A percentile compares a stretch with the other conserved stretches of the same genome.
phyloP scores from a whole-genome alignment of 805 yeast genomes.

The Wickerhamiella siamensis region DNA sequence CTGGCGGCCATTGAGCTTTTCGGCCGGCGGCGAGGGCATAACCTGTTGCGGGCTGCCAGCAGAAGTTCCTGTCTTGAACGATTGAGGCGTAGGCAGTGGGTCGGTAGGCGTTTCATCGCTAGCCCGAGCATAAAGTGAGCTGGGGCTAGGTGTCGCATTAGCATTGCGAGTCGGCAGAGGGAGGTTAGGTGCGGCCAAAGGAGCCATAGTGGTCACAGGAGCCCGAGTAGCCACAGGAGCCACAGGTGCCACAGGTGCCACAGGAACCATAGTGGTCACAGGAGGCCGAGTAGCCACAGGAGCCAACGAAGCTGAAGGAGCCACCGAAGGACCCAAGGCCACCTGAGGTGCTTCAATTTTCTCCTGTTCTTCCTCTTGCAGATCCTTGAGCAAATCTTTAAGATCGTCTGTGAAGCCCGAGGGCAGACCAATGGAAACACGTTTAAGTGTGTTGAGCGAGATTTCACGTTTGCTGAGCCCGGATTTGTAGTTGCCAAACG shows the following conservation, averaged over 20 bases:
- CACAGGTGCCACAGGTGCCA: too few species aligned
- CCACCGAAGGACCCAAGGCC: background rate
- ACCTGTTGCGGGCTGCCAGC: background rate
- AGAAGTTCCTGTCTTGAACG: background rate
- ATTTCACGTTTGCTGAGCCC: background rate
- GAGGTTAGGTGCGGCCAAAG: too few species aligned
- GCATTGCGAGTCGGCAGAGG: too few species aligned
- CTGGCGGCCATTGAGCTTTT: background rate
- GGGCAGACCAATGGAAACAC: conserved; percentile 3
- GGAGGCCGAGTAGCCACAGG: too few species aligned
- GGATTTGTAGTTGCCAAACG: background rate
- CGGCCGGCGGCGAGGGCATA: background rate
- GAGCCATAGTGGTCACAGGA: too few species aligned
- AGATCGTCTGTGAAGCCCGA: conserved; percentile 15
- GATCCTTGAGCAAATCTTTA: conserved; percentile 7
- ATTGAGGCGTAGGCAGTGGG: background rate
- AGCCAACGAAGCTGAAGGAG: too few species aligned
- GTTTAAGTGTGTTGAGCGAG: background rate
- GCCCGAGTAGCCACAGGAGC: too few species aligned
- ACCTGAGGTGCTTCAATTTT: background rate
- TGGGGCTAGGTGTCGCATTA: conserved; percentile 6
- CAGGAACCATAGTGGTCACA: too few species aligned
- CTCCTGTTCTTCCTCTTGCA: conserved; percentile 7
- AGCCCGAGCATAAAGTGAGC: background rate
- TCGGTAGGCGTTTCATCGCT: background rate